phyloP scores from a whole-genome alignment of 2,329 filamentous ascomycete species.

The Fusarium chlamydosporum region DNA sequence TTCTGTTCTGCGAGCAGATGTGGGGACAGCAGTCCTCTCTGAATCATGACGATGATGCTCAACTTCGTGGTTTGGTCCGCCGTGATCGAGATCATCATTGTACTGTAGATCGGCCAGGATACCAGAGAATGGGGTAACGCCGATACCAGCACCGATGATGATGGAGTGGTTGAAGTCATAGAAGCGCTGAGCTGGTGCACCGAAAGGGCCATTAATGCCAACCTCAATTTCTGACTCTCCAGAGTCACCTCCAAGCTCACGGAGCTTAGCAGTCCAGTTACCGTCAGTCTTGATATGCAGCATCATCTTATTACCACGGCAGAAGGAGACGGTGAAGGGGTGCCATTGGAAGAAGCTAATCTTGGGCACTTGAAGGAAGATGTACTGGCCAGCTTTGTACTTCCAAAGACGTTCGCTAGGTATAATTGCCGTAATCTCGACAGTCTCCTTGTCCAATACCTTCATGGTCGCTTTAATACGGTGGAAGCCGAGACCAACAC shows the following conservation, averaged over 20 bases:
- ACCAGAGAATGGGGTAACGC: slow-evolving; percentile 70
- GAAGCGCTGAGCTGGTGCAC: slow-evolving; percentile 70
- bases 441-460: slow-evolving; percentile 67
- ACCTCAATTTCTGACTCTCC: slow-evolving; percentile 60
- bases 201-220: slow-evolving; percentile 70
- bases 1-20: neutral
- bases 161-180: slow-evolving; percentile 70
- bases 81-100: slow-evolving; percentile 58
- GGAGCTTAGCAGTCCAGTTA: slow-evolving; percentile 66
- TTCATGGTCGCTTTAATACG: slow-evolving; percentile 63
- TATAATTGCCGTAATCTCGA: slow-evolving; percentile 64
- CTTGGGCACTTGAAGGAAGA: slow-evolving; percentile 68
- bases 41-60: slow-evolving; percentile 18
- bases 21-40: neutral
- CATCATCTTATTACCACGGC: slow-evolving; percentile 65
- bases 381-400: slow-evolving; percentile 70
- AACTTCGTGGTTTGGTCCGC: slow-evolving; percentile 42
- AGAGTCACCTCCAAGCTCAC: slow-evolving; percentile 57
- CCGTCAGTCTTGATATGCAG: slow-evolving; percentile 72
- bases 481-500: slow-evolving; percentile 63
- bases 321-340: slow-evolving; percentile 71
- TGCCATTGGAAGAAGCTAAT: slow-evolving; percentile 71
- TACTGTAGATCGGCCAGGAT: slow-evolving; percentile 69
- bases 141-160: slow-evolving; percentile 70
- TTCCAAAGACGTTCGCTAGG: slow-evolving; percentile 65